These are phyloP conservation scores for Hygrophorus russula DNA, from an alignment of 768 basidiomycete species.

Conservation along the genomic window DNA sequence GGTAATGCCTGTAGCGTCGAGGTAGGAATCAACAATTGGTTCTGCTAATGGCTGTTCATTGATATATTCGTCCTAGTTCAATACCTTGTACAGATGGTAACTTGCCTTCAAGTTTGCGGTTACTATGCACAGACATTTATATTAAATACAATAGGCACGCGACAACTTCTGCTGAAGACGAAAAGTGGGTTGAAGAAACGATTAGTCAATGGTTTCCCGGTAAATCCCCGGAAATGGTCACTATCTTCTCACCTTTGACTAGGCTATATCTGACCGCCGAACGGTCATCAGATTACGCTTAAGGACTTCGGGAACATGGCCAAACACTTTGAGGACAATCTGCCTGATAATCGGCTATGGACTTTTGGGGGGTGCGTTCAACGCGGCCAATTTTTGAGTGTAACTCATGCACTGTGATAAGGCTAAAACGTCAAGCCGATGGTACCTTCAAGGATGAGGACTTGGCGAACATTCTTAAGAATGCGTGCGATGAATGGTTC, in stretches of 20 bases:
- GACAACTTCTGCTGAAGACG: slow-evolving; percentile 62
- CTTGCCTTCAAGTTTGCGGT: background rate
- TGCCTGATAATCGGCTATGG: slow-evolving; percentile 49
- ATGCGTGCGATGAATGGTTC: slow-evolving; percentile 42
- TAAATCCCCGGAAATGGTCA: slow-evolving; percentile 32
- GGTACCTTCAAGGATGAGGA: slow-evolving; percentile 60
- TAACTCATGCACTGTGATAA: slow-evolving; percentile 14
- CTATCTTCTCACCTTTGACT: background rate
- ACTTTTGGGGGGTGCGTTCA: slow-evolving; percentile 47
- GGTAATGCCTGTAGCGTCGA: slow-evolving; percentile 81
- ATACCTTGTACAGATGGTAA: slow-evolving; percentile 62
- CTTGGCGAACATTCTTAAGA: slow-evolving; percentile 53
- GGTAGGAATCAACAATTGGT: slow-evolving; percentile 24
- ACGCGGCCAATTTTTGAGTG: background rate
- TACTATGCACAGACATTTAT: background rate
- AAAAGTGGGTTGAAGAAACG: slow-evolving; percentile 48
- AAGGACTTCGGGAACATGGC: slow-evolving; percentile 43
- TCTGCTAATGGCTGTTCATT: background rate
- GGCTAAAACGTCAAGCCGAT: slow-evolving; percentile 48
- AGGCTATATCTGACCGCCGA: background rate
- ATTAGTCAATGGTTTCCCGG: slow-evolving; percentile 44
- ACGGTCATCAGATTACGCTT: slow-evolving; percentile 17
- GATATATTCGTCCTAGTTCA: slow-evolving; percentile 43
- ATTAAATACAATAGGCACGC: slow-evolving; percentile 38
- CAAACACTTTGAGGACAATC: slow-evolving; percentile 22